These are phyloP conservation scores for Dendrobium chrysotoxum DNA, from an alignment of 106 monocot species.

Conservation along the genomic window DNA sequence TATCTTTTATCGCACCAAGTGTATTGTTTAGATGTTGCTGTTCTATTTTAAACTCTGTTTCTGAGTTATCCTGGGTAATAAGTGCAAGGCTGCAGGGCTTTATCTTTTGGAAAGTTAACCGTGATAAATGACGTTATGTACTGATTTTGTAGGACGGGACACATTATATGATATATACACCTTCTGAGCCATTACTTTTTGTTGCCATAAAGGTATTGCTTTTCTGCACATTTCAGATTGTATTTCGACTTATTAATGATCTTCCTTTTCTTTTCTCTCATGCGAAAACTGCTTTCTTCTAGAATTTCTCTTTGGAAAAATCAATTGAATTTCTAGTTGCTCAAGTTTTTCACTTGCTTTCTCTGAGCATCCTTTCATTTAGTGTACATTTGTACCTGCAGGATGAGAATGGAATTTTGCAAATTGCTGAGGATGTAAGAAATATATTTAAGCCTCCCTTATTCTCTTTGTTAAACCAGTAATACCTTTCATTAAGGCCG, in stretches of 20 bases:
- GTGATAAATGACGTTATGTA: background rate
- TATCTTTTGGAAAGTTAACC: background rate
- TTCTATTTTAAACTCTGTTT: background rate
- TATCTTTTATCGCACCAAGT: background rate
- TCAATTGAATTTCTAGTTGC: background rate
- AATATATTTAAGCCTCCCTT: background rate
- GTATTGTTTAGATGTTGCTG: background rate
- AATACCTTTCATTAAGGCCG: background rate
- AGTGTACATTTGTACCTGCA: conserved; percentile 30
- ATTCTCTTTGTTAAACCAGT: background rate
- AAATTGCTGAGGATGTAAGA: conserved; percentile 93
- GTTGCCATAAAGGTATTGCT: conserved; percentile 74
- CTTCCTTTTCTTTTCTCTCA: background rate
- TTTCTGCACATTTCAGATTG: background rate
- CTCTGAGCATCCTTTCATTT: background rate
- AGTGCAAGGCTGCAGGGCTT: background rate
- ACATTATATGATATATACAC: conserved; percentile 97
- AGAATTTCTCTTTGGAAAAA: background rate
- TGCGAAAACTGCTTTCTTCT: too few species aligned
- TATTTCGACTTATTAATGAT: background rate
- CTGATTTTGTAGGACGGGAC: conserved; percentile 70
- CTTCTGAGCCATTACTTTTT: conserved; percentile 90
- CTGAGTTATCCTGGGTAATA: background rate
- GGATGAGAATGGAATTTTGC: conserved; percentile 69
- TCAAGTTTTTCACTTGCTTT: background rate